phyloP scores from a whole-genome alignment of 1,284 basidiomycete species.

The Trichosporon asahii region DNA sequence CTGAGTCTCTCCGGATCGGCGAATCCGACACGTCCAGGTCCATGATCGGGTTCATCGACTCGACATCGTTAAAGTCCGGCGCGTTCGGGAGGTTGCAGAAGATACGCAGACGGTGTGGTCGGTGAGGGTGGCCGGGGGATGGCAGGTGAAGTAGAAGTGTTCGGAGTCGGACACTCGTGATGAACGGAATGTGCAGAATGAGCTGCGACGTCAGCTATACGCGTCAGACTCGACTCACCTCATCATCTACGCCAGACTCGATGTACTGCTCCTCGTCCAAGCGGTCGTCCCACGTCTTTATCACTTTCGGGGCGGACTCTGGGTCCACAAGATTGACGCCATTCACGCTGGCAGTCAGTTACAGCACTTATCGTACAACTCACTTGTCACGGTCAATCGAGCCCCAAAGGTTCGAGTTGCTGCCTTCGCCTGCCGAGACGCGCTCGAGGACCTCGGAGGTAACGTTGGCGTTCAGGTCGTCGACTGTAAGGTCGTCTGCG shows the following conservation, averaged over 20 bases:
- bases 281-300: constrained; percentile 53
- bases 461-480: constrained; percentile 42
- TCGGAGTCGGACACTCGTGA: constrained; percentile 45
- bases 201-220: constrained; percentile 31
- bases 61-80: constrained; percentile 48
- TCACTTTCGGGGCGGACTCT: constrained; percentile 41
- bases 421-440: constrained; percentile 47
- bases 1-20: constrained; percentile 29
- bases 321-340: constrained; percentile 47
- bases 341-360: constrained; percentile 38
- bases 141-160: constrained; percentile 47
- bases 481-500: constrained; percentile 50
- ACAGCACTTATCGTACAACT: constrained; percentile 10
- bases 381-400: constrained; percentile 51
- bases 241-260: constrained; percentile 51
- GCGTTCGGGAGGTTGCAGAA: constrained; percentile 46
- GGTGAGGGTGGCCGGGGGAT: constrained; percentile 43
- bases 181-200: constrained; percentile 51
- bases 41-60: constrained; percentile 48
- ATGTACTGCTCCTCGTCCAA: constrained; percentile 44
- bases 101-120: constrained; percentile 42
- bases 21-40: constrained; percentile 44
- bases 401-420: constrained; percentile 49
- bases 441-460: constrained; percentile 47
- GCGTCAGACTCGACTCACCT: constrained; percentile 36